Percentiles rank a stretch among this genome's conserved stretches.
phyloP scores from a whole-genome alignment of 2,329 filamentous ascomycete species.

The Sporothrix sp. region DNA sequence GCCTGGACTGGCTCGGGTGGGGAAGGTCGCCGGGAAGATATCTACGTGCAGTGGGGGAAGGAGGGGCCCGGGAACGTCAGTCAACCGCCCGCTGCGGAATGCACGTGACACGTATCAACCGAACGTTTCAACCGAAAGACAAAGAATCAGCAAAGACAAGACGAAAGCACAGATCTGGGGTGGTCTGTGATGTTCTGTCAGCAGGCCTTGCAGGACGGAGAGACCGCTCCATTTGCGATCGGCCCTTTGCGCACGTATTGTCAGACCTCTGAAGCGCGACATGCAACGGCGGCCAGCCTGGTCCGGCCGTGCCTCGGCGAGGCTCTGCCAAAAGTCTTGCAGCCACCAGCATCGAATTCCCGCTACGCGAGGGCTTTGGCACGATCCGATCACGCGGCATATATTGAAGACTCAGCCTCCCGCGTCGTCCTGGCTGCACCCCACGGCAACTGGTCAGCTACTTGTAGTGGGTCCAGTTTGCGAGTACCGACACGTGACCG shows the following conservation, averaged over 20 bases:
- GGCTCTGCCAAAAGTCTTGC: not conserved
- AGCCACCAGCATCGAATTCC: not conserved
- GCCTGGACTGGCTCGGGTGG: slow-evolving; percentile 10
- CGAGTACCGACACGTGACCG: too few relatives aligned
- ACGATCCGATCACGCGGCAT: not conserved
- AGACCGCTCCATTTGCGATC: too few relatives aligned
- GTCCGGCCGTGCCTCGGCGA: not conserved
- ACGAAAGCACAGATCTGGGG: too few relatives aligned
- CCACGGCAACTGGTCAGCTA: not conserved
- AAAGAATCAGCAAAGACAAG: not conserved
- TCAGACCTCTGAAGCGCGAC: too few relatives aligned
- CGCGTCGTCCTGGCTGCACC: not conserved
- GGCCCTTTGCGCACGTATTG: too few relatives aligned
- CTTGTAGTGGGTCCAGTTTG: too few relatives aligned
- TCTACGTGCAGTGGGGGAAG: slow-evolving; percentile 6
- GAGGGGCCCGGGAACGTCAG: not conserved
- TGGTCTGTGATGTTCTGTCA: too few relatives aligned
- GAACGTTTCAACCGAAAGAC: too few relatives aligned
- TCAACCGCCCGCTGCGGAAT: too few relatives aligned
- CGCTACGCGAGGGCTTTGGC: not conserved
- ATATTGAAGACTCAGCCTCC: not conserved
- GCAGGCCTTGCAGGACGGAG: too few relatives aligned
- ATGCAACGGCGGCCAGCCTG: not conserved
- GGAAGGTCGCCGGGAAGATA: slow-evolving; percentile 4
- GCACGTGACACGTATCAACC: too few relatives aligned